Percentiles rank a stretch among this genome's conserved stretches.
Conservation (phyloP, 1,139 yeast genomes). For the Hanseniaspora sp. region DNA sequence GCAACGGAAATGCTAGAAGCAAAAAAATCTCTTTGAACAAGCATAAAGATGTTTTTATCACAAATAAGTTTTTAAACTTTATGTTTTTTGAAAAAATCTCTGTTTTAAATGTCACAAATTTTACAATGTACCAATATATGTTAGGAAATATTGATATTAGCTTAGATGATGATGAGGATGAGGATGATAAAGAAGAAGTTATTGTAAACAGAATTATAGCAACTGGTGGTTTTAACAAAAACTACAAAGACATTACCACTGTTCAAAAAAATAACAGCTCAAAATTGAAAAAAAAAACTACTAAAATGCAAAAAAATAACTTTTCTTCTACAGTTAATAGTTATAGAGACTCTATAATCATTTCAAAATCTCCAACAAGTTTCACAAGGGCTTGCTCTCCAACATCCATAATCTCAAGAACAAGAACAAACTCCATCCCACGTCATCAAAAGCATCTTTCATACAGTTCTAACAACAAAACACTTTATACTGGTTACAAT, state of each 20-base stretch:
- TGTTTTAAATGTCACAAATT: not conserved
- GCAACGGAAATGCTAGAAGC: not conserved
- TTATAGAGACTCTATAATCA: not conserved
- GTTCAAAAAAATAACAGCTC: not conserved
- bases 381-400: not conserved
- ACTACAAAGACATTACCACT: slow-evolving; percentile 7
- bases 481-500: not conserved
- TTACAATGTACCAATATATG: slow-evolving; percentile 9
- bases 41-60: not conserved
- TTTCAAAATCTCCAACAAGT: not conserved
- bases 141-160: not conserved
- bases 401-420: not conserved
- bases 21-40: not conserved
- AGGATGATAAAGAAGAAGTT: not conserved
- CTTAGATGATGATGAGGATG: not conserved
- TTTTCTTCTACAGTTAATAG: not conserved
- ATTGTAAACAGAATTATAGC: slow-evolving; percentile 4
- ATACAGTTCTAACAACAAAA: not conserved
- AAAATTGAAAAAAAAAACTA: not conserved
- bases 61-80: slow-evolving; percentile 10
- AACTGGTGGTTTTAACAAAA: slow-evolving; percentile 12
- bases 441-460: too few relatives aligned
- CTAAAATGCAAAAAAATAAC: not conserved
- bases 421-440: not conserved
- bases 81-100: slow-evolving; percentile 7